Conservation (phyloP, 2,329 filamentous ascomycete genomes). For the Torrubiellomyces zombiae region DNA sequence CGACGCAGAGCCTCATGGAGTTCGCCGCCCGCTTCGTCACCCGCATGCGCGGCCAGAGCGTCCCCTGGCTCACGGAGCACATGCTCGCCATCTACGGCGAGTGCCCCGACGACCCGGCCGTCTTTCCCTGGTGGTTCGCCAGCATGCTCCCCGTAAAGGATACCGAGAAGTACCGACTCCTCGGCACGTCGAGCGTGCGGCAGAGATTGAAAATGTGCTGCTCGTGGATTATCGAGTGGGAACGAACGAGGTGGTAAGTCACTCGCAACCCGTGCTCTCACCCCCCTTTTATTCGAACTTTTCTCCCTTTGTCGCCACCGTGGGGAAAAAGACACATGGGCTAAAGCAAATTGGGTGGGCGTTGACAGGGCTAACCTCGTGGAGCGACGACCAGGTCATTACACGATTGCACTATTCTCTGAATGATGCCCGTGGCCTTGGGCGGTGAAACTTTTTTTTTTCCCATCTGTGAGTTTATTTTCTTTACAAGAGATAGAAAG, state of each 20-base stretch:
- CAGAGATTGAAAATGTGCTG: constrained; percentile 72
- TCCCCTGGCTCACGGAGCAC: constrained; percentile 57
- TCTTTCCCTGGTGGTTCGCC: constrained; percentile 85
- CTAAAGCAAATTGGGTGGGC: constrained; percentile 8
- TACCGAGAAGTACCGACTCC: constrained; percentile 60
- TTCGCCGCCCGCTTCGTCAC: constrained; percentile 50
- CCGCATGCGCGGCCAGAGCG: constrained; percentile 50
- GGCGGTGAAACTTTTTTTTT: no score
- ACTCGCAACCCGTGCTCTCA: no score
- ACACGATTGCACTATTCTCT: constrained; percentile 15
- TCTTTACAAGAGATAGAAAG: no score
- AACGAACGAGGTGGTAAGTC: constrained; percentile 57
- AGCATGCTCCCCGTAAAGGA: constrained; percentile 64
- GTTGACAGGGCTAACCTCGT: constrained; percentile 12
- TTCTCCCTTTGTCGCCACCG: no score
- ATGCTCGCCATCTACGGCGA: constrained; percentile 62
- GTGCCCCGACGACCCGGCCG: constrained; percentile 56
- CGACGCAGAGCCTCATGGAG: constrained; percentile 54
- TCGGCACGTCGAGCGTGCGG: constrained; percentile 59
- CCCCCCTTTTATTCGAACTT: neutral
- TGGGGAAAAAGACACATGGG: constrained; percentile 5
- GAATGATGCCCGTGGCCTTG: constrained; percentile 5
- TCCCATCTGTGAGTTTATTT: no score
- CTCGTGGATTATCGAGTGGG: constrained; percentile 58
- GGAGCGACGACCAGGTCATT: constrained; percentile 13